Conservation (phyloP, 208 protist species). For the Wallacemonas sp. region DNA sequence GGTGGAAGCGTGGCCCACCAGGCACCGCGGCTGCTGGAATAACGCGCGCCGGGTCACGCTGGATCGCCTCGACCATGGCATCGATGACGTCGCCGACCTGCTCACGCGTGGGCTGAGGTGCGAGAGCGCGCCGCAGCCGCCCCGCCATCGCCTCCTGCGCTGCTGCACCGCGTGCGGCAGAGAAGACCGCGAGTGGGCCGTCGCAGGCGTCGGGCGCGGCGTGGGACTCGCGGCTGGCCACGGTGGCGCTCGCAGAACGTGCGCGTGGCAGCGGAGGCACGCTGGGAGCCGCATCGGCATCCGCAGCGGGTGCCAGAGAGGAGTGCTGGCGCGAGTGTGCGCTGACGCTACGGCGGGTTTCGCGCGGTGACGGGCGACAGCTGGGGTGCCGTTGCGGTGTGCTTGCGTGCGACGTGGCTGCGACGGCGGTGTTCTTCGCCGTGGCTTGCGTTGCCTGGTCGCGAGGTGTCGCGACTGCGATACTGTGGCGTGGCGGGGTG, state of each 20-base stretch:
- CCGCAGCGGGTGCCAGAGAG: too few species aligned
- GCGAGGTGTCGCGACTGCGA: neutral
- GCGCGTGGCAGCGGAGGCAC: neutral
- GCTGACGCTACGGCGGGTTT: too few species aligned
- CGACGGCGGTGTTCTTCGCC: too few species aligned
- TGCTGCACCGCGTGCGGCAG: neutral
- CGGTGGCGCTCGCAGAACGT: conserved; percentile 2
- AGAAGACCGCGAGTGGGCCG: neutral
- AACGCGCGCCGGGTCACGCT: conserved; percentile 19
- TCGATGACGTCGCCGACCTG: conserved; percentile 67
- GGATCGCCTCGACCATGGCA: conserved; percentile 59
- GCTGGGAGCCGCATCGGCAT: neutral
- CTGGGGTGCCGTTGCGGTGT: too few species aligned
- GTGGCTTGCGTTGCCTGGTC: neutral
- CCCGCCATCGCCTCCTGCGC: conserved; percentile 29
- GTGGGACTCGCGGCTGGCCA: neutral
- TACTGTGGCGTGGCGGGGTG: neutral
- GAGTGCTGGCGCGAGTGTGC: too few species aligned
- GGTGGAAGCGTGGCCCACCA: conserved; percentile 21
- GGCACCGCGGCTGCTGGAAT: neutral
- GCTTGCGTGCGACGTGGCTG: too few species aligned
- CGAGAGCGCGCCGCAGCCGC: conserved; percentile 64
- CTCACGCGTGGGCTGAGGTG: conserved; percentile 48
- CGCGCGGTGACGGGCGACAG: too few species aligned
- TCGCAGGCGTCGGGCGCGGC: conserved; percentile 7